Conservation (phyloP, 805 yeast genomes). For the Pichia manshurica region DNA sequence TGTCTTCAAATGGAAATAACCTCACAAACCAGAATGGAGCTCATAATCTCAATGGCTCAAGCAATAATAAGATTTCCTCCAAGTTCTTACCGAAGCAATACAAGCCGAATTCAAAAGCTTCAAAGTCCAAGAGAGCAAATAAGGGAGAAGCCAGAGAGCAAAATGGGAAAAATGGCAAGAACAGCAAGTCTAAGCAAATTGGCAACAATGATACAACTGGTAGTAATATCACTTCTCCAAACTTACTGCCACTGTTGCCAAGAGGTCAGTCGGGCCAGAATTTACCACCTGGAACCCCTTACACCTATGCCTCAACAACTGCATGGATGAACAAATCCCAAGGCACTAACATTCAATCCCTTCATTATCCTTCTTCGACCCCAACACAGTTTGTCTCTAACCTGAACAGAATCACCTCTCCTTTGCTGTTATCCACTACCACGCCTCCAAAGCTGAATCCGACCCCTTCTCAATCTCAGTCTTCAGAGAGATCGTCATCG, state of each 20-base stretch:
- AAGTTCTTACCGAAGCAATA: constrained; percentile 36
- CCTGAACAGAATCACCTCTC: constrained; percentile 57
- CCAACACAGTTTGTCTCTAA: constrained; percentile 69
- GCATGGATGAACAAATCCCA: constrained; percentile 27
- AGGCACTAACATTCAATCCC: constrained; percentile 40
- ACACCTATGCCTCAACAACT: constrained; percentile 25
- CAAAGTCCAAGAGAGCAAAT: constrained; percentile 13
- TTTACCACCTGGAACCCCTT: constrained; percentile 25
- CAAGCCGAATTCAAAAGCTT: constrained; percentile 27
- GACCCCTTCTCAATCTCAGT: constrained; percentile 28
- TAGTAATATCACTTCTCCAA: constrained; percentile 29
- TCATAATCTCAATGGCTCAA: constrained; percentile 3
- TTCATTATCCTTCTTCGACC: constrained; percentile 62
- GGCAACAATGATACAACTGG: constrained; percentile 9
- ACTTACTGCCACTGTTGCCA: constrained; percentile 37
- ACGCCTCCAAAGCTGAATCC: constrained; percentile 32
- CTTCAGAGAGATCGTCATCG: constrained; percentile 29
- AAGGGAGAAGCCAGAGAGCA: neutral
- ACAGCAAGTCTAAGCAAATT: constrained; percentile 9
- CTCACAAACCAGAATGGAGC: neutral
- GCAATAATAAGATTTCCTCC: constrained; percentile 12
- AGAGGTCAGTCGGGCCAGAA: constrained; percentile 25
- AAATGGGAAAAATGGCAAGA: neutral
- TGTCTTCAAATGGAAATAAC: neutral
- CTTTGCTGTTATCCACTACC: constrained; percentile 50